Evolutionary conservation across 306 rosid genomes (phyloP).

Genomic region (Clitoria ternatea): DNA sequence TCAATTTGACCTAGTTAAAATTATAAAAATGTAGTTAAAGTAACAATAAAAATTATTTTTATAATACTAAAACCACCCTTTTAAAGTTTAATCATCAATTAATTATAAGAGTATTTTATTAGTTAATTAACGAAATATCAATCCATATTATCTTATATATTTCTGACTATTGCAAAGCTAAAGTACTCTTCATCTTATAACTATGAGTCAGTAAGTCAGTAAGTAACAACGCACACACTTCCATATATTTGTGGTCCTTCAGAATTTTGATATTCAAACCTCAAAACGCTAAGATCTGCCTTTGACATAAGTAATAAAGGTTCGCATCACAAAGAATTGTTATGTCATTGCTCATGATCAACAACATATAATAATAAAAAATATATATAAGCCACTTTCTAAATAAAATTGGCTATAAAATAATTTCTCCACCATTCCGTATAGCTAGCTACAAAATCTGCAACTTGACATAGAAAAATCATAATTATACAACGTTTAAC

Average conservation of each 20-base stretch:
- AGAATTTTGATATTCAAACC: constrained; percentile 22
- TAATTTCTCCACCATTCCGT: background rate
- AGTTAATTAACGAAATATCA: background rate
- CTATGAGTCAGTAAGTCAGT: background rate
- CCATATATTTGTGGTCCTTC: constrained; percentile 22
- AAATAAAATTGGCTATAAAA: background rate
- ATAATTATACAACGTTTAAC: background rate
- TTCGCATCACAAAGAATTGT: constrained; percentile 18
- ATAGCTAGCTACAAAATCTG: background rate
- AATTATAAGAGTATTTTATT: no score
- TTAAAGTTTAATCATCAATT: no score
- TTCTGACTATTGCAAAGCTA: background rate
- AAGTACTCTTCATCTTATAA: background rate
- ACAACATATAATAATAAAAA: background rate
- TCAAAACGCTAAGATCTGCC: constrained; percentile 30
- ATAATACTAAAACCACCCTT: no score
- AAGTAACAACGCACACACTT: background rate
- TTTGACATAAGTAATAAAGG: constrained; percentile 26
- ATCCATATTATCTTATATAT: background rate
- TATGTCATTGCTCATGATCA: background rate
- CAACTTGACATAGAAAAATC: constrained; percentile 4
- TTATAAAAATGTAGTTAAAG: no score
- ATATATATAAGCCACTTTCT: constrained; percentile 12
- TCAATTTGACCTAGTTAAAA: no score
- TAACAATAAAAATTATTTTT: no score